These are phyloP conservation scores for Brassica cretica DNA, from an alignment of 345 rosid species.

Conservation along the genomic window DNA sequence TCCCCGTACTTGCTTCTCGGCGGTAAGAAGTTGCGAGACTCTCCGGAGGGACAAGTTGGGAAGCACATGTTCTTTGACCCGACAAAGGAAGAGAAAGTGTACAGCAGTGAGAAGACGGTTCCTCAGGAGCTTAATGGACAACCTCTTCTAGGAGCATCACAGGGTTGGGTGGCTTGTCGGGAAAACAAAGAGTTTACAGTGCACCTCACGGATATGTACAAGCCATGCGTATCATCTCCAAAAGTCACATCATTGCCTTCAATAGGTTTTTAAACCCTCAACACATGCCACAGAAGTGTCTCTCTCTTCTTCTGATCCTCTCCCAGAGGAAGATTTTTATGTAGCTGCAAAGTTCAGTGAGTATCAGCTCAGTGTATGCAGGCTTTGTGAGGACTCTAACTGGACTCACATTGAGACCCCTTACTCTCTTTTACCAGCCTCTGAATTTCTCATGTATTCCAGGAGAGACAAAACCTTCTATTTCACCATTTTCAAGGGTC, in stretches of 20 bases:
- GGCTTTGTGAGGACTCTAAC: too few species aligned
- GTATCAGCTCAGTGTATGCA: too few species aligned
- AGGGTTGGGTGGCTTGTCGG: neutral
- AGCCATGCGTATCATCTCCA: neutral
- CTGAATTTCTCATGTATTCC: neutral
- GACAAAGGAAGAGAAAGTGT: neutral
- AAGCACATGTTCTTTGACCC: neutral
- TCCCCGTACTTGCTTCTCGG: too few species aligned
- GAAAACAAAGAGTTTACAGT: neutral
- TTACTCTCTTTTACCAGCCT: too few species aligned
- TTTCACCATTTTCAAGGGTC: slow-evolving; percentile 15
- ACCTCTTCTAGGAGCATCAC: neutral
- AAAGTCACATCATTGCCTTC: neutral
- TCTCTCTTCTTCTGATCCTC: neutral
- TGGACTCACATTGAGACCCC: too few species aligned
- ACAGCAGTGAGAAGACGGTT: neutral
- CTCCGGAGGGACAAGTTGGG: neutral
- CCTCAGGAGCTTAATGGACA: neutral
- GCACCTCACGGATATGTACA: neutral
- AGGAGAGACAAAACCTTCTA: neutral
- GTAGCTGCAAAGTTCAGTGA: neutral
- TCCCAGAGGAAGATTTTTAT: neutral
- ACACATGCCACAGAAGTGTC: neutral
- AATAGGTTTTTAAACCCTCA: neutral
- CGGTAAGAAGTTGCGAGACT: too few species aligned